Evolutionary conservation across 1,284 basidiomycete species (phyloP), one percentile per base, ranked within the genome.

Genomic region (Pyrrhoderma noxium): DNA sequence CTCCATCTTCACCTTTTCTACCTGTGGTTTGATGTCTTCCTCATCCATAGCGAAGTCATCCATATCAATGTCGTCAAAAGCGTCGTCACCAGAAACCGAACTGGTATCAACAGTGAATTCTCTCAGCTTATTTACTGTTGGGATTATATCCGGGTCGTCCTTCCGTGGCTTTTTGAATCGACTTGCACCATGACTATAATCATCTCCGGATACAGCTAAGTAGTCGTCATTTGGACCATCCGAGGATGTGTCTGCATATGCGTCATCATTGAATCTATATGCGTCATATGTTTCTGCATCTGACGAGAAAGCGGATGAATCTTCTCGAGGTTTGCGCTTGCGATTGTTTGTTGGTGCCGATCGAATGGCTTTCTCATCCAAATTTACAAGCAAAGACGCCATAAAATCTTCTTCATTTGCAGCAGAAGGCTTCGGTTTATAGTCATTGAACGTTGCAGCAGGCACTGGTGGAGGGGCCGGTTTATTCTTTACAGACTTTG

Each of bases 381-480:
- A 77, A 16, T 70, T 75, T 5, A 78, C 82, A 5, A 96, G 67
- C 0, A 97, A 67, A 16, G 75, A 77, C 0, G 79, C 77, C 88
- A 97, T 87, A 59, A 97, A 91, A 61, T 93, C 89, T 39, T 79
- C 74, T 64, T 94, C 93, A 61, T 91, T 80, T 48, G 83, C 82
- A 8, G 74, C 80, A 3, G 86, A 83, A 8, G 85, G 77, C 0
- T 73, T 73, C 1, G 87, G 85, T 16, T 89, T 79, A 63, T 94
- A 94, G 27, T 81, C 83, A 62, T 71, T 81, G 55, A 89, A 82
- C 3, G 84, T 76, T 1, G 85, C 75, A 3, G 74, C 68, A 2
- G 74, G 69, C 13, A 64, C 59, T 2, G 79, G 75, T 0, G 77
- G 78, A 34, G 79, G 74, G 41, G 65, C 68, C 43, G 64, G 56